Evolutionary conservation across 352 stramenopile species (phyloP).

Genomic region (Albugo candida): DNA sequence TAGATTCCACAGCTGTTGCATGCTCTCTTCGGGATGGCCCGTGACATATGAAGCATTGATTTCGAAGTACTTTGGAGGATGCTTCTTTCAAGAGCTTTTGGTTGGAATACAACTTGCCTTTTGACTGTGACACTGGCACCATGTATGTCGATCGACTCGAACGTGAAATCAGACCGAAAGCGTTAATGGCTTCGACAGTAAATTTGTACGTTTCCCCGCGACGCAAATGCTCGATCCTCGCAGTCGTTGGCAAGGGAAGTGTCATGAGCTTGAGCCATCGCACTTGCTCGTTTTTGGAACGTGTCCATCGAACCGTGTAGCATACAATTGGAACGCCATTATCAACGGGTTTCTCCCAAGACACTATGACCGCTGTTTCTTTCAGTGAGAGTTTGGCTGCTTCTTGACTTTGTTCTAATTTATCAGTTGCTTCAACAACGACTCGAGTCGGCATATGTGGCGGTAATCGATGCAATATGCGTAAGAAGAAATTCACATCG

Average conservation of each 20-base stretch:
- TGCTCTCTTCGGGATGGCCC: slow-evolving; percentile 1
- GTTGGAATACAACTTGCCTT: neutral
- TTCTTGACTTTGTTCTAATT: too few relatives aligned
- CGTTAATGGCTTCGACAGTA: slow-evolving; percentile 7
- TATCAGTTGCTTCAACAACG: slow-evolving; percentile 3
- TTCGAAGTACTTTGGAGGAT: slow-evolving; percentile 1
- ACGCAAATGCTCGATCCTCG: slow-evolving; percentile 1
- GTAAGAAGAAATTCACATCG: slow-evolving; percentile 9
- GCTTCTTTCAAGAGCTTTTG: slow-evolving; percentile 1
- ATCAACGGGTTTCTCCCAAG: slow-evolving; percentile 7
- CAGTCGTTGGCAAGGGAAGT: slow-evolving; percentile 4
- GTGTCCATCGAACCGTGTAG: slow-evolving; percentile 6
- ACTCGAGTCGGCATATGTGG: slow-evolving; percentile 7
- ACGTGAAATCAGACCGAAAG: slow-evolving; percentile 5
- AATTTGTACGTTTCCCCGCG: slow-evolving; percentile 11
- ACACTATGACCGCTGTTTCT: slow-evolving; percentile 2
- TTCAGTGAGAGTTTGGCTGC: neutral
- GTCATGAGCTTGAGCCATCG: slow-evolving; percentile 6
- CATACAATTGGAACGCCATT: slow-evolving; percentile 10
- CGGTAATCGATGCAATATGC: slow-evolving; percentile 5
- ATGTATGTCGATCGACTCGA: slow-evolving; percentile 10
- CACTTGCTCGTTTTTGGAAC: slow-evolving; percentile 3
- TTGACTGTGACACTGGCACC: slow-evolving; percentile 3
- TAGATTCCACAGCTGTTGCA: too few relatives aligned
- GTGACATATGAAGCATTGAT: slow-evolving; percentile 10